phyloP scores from a whole-genome alignment of 1,284 basidiomycete species.

The Trametes pubescens region DNA sequence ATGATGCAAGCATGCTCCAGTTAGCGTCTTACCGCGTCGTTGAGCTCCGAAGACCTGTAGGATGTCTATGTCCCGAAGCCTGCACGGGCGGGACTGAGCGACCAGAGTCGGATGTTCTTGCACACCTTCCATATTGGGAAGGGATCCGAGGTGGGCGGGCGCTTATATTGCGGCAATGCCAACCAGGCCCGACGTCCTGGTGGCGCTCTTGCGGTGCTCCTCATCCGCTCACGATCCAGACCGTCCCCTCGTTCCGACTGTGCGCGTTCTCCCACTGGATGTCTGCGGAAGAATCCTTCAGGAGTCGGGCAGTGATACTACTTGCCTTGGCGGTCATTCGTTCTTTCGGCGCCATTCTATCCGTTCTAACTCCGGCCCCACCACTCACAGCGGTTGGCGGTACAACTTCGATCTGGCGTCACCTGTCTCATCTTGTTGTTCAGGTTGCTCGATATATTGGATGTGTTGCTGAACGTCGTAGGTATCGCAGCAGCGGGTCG shows the following conservation, averaged over 20 bases:
- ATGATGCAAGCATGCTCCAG: not conserved
- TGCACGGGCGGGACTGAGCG: not conserved
- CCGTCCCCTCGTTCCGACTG: not conserved
- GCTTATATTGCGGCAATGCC: not conserved
- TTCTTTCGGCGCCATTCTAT: not conserved
- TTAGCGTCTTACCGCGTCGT: not conserved
- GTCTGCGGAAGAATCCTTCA: not conserved
- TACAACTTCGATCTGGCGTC: not conserved
- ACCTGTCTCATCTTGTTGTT: not conserved
- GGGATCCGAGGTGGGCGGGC: not conserved
- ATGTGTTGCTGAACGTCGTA: not conserved
- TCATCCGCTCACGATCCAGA: constrained; percentile 4
- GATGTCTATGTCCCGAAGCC: not conserved
- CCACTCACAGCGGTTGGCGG: not conserved
- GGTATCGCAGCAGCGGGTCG: not conserved
- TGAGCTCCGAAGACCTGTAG: not conserved
- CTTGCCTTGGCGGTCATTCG: not conserved
- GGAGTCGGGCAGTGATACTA: not conserved
- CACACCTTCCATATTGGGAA: constrained; percentile 11
- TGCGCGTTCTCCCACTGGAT: not conserved
- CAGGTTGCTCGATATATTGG: not conserved
- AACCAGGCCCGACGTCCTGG: not conserved
- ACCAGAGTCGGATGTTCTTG: constrained; percentile 15
- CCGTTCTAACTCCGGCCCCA: not conserved
- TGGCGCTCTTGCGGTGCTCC: not conserved